phyloP scores from a whole-genome alignment of 1,284 basidiomycete genomes.

The Cutaneotrichosporon cyanovorans region DNA sequence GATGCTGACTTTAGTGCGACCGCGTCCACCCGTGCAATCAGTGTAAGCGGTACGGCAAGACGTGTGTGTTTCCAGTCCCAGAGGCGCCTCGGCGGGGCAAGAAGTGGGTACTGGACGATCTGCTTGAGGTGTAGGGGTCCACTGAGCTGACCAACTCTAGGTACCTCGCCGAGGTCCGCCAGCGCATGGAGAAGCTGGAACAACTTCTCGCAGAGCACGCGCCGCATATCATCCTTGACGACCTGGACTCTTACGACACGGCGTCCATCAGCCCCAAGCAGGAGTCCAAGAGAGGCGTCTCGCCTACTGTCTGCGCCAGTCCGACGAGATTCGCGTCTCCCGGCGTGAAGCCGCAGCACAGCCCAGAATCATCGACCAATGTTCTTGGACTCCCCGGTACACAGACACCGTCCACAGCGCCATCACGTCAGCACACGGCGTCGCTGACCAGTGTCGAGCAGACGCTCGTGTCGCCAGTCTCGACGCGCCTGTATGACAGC shows the following conservation, averaged over 20 bases:
- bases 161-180: conserved; percentile 21
- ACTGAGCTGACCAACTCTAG: conserved; percentile 3
- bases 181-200: conserved; percentile 16
- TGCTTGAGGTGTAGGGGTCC: too few species aligned
- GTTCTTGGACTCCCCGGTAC: too few species aligned
- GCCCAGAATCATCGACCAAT: too few species aligned
- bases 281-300: too few species aligned
- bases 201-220: conserved; percentile 10
- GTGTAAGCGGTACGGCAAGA: conserved; percentile 17
- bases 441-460: background rate
- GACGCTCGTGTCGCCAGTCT: background rate
- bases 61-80: conserved; percentile 15
- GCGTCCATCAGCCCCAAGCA: too few species aligned
- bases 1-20: conserved; percentile 13
- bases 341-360: too few species aligned
- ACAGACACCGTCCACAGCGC: background rate
- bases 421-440: background rate
- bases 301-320: too few species aligned
- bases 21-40: conserved; percentile 19
- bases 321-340: too few species aligned
- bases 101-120: conserved; percentile 1
- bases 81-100: conserved; percentile 14
- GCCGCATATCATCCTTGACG: conserved; percentile 10
- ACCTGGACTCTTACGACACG: background rate
- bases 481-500: background rate